phyloP scores from a whole-genome alignment of 305 asterid genomes.

The Plantago coronopus region DNA sequence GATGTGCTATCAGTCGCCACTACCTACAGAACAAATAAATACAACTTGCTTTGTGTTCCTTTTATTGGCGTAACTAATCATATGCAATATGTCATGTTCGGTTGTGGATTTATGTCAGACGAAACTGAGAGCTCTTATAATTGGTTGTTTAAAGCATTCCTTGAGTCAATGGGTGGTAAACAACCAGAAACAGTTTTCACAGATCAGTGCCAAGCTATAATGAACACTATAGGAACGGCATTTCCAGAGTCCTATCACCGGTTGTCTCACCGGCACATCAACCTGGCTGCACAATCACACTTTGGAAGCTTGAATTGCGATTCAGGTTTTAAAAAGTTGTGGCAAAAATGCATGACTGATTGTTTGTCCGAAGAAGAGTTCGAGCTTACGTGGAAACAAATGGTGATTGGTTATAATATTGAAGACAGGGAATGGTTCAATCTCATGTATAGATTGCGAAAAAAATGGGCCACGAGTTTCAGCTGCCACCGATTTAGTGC shows the following conservation, averaged over 20 bases:
- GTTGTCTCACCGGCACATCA: conserved; percentile 6
- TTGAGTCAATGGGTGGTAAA: conserved; percentile 1
- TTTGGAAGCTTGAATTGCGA: not conserved
- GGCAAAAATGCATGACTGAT: not conserved
- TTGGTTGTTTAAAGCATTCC: not conserved
- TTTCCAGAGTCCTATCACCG: not conserved
- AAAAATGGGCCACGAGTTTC: not conserved
- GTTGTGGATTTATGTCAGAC: not conserved
- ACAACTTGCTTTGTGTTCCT: conserved; percentile 2
- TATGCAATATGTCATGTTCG: not conserved
- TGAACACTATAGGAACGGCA: conserved; percentile 3
- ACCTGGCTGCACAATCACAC: not conserved
- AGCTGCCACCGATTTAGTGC: conserved; percentile 1
- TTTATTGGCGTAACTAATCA: conserved; percentile 11
- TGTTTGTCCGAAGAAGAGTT: not conserved
- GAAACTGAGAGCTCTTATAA: not conserved
- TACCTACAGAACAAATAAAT: conserved; percentile 5
- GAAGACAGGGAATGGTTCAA: not conserved
- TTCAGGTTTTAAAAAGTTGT: not conserved
- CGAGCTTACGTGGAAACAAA: not conserved
- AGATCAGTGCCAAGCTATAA: conserved; percentile 1
- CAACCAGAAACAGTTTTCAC: not conserved
- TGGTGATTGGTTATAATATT: not conserved
- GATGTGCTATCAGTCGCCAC: conserved; percentile 7
- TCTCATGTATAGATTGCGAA: not conserved